phyloP scores from a whole-genome alignment of 75 land plant species.

The Picea sitchensis region DNA sequence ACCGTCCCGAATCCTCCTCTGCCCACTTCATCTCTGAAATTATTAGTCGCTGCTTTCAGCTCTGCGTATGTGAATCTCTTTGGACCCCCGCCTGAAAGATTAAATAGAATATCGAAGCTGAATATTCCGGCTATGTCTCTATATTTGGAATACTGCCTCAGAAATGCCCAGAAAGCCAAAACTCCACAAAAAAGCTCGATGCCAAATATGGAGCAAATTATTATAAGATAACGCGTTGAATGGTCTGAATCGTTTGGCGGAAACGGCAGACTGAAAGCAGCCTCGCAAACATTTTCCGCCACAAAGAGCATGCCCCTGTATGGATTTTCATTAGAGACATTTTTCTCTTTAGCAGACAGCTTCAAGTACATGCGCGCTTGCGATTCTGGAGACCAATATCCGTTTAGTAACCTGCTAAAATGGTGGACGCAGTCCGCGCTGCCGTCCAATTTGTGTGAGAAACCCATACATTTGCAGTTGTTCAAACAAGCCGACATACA shows the following conservation, averaged over 20 bases:
- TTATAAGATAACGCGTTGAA: constrained; percentile 25
- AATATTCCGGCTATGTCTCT: constrained; percentile 33
- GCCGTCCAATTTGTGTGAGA: constrained; percentile 27
- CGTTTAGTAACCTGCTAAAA: constrained; percentile 12
- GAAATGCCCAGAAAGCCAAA: constrained; percentile 27
- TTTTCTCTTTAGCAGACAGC: constrained; percentile 19
- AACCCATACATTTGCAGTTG: constrained; percentile 29
- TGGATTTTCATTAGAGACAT: not conserved
- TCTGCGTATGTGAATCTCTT: constrained; percentile 47
- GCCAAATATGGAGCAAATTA: constrained; percentile 22
- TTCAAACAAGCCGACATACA: constrained; percentile 23
- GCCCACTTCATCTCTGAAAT: constrained; percentile 43
- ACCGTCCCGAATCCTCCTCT: constrained; percentile 55
- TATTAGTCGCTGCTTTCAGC: constrained; percentile 37
- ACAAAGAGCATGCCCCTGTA: constrained; percentile 29
- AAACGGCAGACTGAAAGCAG: constrained; percentile 16
- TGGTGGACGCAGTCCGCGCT: constrained; percentile 18
- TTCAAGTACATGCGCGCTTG: constrained; percentile 20
- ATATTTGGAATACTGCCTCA: constrained; percentile 29
- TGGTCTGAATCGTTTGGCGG: constrained; percentile 28
- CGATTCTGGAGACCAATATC: constrained; percentile 49
- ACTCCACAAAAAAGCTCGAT: constrained; percentile 29
- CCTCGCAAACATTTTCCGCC: constrained; percentile 32
- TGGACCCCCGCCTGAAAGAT: constrained; percentile 34
- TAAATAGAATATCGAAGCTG: constrained; percentile 28